Conservation (phyloP, 179 eudicot species). For the Actinidia polygama region DNA sequence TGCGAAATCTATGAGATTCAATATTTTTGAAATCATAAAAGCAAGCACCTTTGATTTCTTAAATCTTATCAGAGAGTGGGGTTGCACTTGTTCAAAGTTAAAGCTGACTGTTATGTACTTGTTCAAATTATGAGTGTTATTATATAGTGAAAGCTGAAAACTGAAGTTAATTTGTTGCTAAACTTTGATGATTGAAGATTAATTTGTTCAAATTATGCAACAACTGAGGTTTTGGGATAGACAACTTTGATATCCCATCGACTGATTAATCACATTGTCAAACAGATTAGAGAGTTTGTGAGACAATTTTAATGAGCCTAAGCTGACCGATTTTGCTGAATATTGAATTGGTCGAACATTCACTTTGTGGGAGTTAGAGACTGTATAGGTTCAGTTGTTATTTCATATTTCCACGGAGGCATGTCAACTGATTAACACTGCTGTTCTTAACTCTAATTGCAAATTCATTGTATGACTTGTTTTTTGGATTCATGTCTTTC, state of each 20-base stretch:
- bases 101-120: no score
- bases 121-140: neutral
- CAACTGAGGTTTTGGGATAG: neutral
- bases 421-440: neutral
- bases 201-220: neutral
- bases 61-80: neutral
- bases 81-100: no score
- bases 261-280: neutral
- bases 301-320: conserved; percentile 1
- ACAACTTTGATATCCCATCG: neutral
- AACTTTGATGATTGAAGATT: neutral
- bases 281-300: neutral
- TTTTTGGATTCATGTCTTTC: neutral
- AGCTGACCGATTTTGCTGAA: neutral
- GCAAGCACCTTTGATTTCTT: neutral
- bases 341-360: neutral
- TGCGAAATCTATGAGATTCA: neutral
- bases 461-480: neutral
- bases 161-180: neutral
- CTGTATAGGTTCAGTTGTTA: neutral
- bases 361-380: neutral
- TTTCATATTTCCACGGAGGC: neutral
- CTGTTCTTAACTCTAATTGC: neutral
- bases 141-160: neutral
- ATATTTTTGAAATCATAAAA: neutral